Percentiles rank a stretch among this genome's conserved stretches.
These are phyloP conservation scores for Globisporangium iwayamae DNA, from an alignment of 352 stramenopile genomes.

Conservation along the genomic window DNA sequence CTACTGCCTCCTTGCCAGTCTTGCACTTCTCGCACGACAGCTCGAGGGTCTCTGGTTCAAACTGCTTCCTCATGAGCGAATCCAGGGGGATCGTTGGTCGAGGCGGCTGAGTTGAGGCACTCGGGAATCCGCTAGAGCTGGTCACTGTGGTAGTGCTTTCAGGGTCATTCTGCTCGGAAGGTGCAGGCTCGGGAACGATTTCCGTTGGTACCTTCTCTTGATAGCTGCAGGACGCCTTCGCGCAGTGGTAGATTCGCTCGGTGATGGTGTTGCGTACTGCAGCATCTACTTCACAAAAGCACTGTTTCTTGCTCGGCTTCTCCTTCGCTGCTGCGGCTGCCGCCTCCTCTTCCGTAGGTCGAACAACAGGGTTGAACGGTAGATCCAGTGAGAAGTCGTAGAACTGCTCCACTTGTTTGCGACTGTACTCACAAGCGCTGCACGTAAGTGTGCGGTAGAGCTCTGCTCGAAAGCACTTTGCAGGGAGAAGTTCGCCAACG, in stretches of 20 bases:
- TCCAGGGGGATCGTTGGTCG: conserved; percentile 43
- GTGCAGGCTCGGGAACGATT: neutral
- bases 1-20: conserved; percentile 53
- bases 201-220: conserved; percentile 35
- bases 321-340: conserved; percentile 2
- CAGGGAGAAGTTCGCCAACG: conserved; percentile 52
- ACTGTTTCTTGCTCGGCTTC: conserved; percentile 35
- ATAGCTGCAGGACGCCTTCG: conserved; percentile 60
- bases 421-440: conserved; percentile 69
- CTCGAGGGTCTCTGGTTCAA: conserved; percentile 72
- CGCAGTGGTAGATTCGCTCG: conserved; percentile 49
- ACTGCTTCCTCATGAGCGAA: conserved; percentile 70
- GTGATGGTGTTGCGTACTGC: conserved; percentile 27
- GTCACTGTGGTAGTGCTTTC: neutral
- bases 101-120: neutral
- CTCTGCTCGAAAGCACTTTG: conserved; percentile 76
- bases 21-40: conserved; percentile 85
- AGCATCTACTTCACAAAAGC: conserved; percentile 55
- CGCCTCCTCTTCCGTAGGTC: conserved; percentile 9
- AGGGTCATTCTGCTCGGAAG: neutral
- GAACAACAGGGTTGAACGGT: conserved; percentile 30
- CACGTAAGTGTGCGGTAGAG: conserved; percentile 78
- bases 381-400: conserved; percentile 87
- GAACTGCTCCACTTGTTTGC: conserved; percentile 76
- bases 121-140: neutral